Evolutionary conservation across 768 basidiomycete species (phyloP).

Genomic region (Tubosaeta brunneosetosa): DNA sequence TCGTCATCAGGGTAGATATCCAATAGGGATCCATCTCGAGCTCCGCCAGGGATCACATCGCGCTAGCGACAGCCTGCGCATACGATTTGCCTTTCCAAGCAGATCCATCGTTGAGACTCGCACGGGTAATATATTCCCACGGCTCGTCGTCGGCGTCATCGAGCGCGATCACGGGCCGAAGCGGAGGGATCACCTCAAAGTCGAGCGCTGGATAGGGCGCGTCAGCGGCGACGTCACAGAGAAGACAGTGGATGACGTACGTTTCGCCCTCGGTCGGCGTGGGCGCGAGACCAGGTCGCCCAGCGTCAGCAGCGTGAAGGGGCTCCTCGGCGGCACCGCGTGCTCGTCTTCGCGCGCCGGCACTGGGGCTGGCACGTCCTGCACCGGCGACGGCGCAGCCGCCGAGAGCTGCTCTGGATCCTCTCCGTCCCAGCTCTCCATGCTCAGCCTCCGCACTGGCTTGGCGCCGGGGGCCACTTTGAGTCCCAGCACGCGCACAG

Average conservation of each 20-base stretch:
- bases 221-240: not conserved
- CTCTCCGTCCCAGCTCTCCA: slow-evolving; percentile 30
- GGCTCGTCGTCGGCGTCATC: slow-evolving; percentile 29
- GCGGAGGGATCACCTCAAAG: slow-evolving; percentile 28
- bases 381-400: not conserved
- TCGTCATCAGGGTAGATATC: slow-evolving; percentile 7
- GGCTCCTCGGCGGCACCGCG: slow-evolving; percentile 4
- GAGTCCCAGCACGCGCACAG: slow-evolving; percentile 13
- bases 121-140: slow-evolving; percentile 31
- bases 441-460: slow-evolving; percentile 21
- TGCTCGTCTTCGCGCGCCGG: not conserved
- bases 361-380: not conserved
- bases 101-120: slow-evolving; percentile 24
- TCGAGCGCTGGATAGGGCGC: slow-evolving; percentile 19
- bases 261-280: slow-evolving; percentile 20
- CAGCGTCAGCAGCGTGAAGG: slow-evolving; percentile 22
- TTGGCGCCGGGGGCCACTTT: slow-evolving; percentile 15
- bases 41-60: slow-evolving; percentile 14
- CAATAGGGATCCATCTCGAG: not conserved
- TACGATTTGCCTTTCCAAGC: slow-evolving; percentile 31
- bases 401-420: slow-evolving; percentile 3
- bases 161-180: slow-evolving; percentile 31
- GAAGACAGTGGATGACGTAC: slow-evolving; percentile 11
- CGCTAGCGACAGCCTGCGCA: slow-evolving; percentile 24
- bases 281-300: slow-evolving; percentile 25